Conservation (phyloP, 1,139 yeast genomes). For the Taphrina communis region DNA sequence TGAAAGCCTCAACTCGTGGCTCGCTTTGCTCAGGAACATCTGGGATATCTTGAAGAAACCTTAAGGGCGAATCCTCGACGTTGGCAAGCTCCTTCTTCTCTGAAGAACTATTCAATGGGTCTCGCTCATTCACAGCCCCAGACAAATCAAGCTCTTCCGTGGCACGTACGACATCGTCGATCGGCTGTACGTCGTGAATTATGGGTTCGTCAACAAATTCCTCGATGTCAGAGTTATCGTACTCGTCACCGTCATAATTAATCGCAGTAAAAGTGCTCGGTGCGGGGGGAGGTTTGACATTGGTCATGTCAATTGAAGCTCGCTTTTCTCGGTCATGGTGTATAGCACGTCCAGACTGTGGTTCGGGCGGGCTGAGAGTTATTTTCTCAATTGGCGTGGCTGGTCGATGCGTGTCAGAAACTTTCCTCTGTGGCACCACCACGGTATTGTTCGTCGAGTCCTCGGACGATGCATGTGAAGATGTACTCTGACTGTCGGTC, state of each 20-base stretch:
- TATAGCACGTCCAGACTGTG: slow-evolving; percentile 20
- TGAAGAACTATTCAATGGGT: neutral
- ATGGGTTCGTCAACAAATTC: slow-evolving; percentile 19
- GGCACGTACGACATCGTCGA: neutral
- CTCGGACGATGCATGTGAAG: neutral
- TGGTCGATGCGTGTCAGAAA: slow-evolving; percentile 24
- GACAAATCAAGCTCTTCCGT: neutral
- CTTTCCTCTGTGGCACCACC: slow-evolving; percentile 24
- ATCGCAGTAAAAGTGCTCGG: slow-evolving; percentile 23
- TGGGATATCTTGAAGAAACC: slow-evolving; percentile 18
- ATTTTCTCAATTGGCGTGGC: slow-evolving; percentile 17
- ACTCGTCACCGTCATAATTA: slow-evolving; percentile 38
- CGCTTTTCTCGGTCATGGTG: slow-evolving; percentile 25
- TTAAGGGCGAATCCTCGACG: slow-evolving; percentile 2
- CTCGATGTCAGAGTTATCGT: slow-evolving; percentile 28
- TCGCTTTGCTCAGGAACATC: neutral
- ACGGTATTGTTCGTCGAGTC: slow-evolving; percentile 1
- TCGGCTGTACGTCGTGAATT: slow-evolving; percentile 2
- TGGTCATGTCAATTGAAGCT: neutral
- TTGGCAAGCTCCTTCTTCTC: neutral
- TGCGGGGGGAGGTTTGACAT: slow-evolving; percentile 6
- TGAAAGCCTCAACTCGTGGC: neutral
- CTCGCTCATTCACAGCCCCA: neutral
- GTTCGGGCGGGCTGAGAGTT: slow-evolving; percentile 1
- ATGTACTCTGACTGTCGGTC: neutral